Percentiles rank a stretch among this genome's conserved stretches.
phyloP scores from a whole-genome alignment of 75 land plant genomes.

The Cunninghamia lanceolata region DNA sequence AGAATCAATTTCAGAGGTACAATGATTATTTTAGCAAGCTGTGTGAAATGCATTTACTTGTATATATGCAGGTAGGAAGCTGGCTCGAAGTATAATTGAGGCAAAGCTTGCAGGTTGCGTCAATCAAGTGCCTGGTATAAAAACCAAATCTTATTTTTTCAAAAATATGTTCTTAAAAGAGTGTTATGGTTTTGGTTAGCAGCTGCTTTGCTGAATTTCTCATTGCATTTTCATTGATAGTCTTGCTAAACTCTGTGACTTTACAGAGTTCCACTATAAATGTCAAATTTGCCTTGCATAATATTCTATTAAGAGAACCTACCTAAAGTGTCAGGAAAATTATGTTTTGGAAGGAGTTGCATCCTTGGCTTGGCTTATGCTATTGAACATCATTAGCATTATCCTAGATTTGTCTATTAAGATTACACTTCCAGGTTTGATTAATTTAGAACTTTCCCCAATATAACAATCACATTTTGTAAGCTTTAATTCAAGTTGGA shows the following conservation, averaged over 20 bases:
- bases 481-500: neutral
- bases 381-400: neutral
- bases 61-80: slow-evolving; percentile 24
- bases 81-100: slow-evolving; percentile 36
- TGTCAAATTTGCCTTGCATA: neutral
- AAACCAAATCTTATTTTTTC: neutral
- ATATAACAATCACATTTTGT: neutral
- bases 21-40: neutral
- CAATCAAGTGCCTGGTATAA: slow-evolving; percentile 37
- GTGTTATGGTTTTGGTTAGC: neutral
- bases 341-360: neutral
- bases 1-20: neutral
- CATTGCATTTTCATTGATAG: neutral
- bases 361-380: neutral
- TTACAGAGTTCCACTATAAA: neutral
- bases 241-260: neutral
- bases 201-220: neutral
- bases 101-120: slow-evolving; percentile 57
- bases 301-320: neutral
- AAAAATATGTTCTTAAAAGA: neutral
- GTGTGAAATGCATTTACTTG: neutral
- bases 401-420: neutral
- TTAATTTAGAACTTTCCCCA: neutral
- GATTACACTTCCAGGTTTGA: neutral
- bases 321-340: neutral